A percentile compares a stretch with the other conserved stretches of the same genome.
These are phyloP conservation scores for Phytophthora cryptogea DNA, from an alignment of 352 stramenopile genomes.

Conservation along the genomic window DNA sequence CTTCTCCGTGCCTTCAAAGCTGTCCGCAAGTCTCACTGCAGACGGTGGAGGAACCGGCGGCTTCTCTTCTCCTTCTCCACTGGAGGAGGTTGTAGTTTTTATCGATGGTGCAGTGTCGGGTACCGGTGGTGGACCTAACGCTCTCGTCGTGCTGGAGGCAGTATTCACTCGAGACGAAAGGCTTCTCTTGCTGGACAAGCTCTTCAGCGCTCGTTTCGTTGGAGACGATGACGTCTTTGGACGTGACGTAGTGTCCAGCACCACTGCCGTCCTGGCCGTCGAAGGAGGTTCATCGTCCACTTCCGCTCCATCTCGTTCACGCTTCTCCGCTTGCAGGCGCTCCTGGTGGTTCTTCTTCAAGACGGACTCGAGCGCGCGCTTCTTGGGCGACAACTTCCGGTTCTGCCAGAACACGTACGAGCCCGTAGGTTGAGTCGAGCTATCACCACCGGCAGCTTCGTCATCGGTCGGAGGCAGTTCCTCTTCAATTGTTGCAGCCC, in stretches of 20 bases:
- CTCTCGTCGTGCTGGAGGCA: not conserved
- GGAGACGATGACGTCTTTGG: slow-evolving; percentile 23
- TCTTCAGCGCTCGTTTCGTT: slow-evolving; percentile 23
- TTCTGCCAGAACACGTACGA: slow-evolving; percentile 69
- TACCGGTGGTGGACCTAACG: not conserved
- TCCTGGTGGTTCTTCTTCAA: slow-evolving; percentile 74
- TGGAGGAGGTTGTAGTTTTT: not conserved
- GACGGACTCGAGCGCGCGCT: slow-evolving; percentile 61
- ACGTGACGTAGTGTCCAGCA: not conserved
- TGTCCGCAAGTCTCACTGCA: not conserved
- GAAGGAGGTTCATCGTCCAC: not conserved
- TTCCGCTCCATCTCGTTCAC: slow-evolving; percentile 3
- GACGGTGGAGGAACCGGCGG: not conserved
- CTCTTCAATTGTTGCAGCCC: slow-evolving; percentile 7
- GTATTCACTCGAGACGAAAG: slow-evolving; percentile 1
- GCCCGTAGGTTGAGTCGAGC: slow-evolving; percentile 38
- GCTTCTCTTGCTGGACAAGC: slow-evolving; percentile 10
- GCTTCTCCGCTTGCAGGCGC: slow-evolving; percentile 17
- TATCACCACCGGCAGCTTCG: slow-evolving; percentile 1
- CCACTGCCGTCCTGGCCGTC: slow-evolving; percentile 2
- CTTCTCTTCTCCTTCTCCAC: slow-evolving; percentile 9
- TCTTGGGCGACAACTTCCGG: slow-evolving; percentile 69
- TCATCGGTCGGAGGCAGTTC: not conserved
- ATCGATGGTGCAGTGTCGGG: not conserved
- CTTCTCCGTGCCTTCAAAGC: slow-evolving; percentile 1